Evolutionary conservation across 768 basidiomycete genomes (phyloP).

Genomic region (Crucibulum laeve): DNA sequence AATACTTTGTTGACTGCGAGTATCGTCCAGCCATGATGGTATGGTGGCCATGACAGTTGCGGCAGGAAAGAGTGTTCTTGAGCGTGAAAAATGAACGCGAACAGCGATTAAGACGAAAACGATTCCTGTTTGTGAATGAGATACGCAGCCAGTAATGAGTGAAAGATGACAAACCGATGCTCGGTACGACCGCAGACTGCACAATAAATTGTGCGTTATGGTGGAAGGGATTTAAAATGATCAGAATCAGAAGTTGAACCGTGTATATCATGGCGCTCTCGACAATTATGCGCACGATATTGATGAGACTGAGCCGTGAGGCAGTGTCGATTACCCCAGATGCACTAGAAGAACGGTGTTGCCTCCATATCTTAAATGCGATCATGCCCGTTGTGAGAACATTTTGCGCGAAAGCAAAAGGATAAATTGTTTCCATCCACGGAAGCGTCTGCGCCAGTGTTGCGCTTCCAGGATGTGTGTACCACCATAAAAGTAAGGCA

Average conservation of each 20-base stretch:
- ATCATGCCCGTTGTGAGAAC: slow-evolving; percentile 21
- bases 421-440: slow-evolving; percentile 15
- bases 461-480: slow-evolving; percentile 10
- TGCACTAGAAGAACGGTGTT: slow-evolving; percentile 14
- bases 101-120: slow-evolving; percentile 25
- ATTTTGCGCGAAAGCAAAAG: slow-evolving; percentile 18
- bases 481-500: slow-evolving; percentile 11
- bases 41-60: slow-evolving; percentile 9
- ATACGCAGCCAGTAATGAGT: neutral
- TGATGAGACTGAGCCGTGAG: slow-evolving; percentile 13
- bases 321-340: slow-evolving; percentile 9
- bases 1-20: slow-evolving; percentile 2
- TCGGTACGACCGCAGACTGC: slow-evolving; percentile 20
- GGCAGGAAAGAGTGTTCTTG: slow-evolving; percentile 11
- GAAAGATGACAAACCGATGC: slow-evolving; percentile 18
- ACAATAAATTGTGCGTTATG: slow-evolving; percentile 21
- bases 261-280: slow-evolving; percentile 28
- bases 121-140: slow-evolving; percentile 15
- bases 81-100: slow-evolving; percentile 18
- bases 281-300: slow-evolving; percentile 21
- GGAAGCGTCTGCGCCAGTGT: neutral
- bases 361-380: slow-evolving; percentile 16
- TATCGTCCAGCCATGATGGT: slow-evolving; percentile 16
- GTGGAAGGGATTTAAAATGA: slow-evolving; percentile 18
- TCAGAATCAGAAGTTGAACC: slow-evolving; percentile 18